Evolutionary conservation across 129 eudicot species (phyloP).

Genomic region (Erigeron canadensis): DNA sequence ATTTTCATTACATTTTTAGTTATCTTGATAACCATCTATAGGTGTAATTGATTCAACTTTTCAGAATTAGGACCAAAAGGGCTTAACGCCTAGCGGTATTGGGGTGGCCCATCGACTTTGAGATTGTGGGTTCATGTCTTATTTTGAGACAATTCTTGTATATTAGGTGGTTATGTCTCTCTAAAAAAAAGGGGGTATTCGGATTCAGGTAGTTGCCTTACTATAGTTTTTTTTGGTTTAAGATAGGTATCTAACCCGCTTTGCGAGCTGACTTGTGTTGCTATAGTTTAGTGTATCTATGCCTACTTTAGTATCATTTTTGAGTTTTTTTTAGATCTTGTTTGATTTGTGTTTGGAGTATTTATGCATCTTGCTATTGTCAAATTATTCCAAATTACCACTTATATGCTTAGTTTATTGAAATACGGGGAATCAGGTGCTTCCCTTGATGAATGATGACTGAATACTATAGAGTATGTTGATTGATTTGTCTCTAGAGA

Average conservation of each 20-base stretch:
- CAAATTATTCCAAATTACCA: not conserved
- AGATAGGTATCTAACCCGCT: too few species aligned
- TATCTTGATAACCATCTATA: not conserved
- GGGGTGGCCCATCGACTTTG: too few species aligned
- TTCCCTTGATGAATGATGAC: not conserved
- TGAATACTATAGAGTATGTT: not conserved
- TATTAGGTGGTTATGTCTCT: too few species aligned
- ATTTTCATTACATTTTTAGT: not conserved
- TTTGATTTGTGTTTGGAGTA: not conserved
- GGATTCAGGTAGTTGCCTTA: too few species aligned
- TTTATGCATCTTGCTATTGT: constrained; percentile 1
- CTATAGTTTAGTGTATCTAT: not conserved
- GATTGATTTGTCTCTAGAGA: not conserved
- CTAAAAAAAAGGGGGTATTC: too few species aligned
- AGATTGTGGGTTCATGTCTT: too few species aligned
- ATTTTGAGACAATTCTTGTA: too few species aligned
- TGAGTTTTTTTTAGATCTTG: not conserved
- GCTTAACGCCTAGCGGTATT: too few species aligned
- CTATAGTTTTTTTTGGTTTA: too few species aligned
- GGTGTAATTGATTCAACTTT: too few species aligned
- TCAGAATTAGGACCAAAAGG: too few species aligned
- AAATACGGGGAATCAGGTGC: not conserved
- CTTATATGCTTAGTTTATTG: constrained; percentile 11
- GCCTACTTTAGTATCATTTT: not conserved
- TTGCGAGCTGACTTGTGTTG: not conserved